Percentiles rank a stretch among this genome's conserved stretches.
phyloP scores from a whole-genome alignment of 1,139 yeast genomes.

The Scheffersomyces illinoinensis region DNA sequence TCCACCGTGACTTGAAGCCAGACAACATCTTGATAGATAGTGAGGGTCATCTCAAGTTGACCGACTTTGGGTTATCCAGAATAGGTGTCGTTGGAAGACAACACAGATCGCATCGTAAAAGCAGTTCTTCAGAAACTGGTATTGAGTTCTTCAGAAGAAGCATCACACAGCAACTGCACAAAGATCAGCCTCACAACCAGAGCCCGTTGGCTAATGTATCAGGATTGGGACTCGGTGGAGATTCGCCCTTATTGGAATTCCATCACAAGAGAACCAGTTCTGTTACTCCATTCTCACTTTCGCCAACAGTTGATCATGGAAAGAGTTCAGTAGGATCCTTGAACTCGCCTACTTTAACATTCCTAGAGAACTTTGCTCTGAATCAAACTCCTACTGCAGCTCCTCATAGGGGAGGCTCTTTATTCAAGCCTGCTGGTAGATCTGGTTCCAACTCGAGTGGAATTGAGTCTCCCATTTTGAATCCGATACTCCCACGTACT shows the following conservation, averaged over 20 bases:
- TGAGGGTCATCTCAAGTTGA: conserved; percentile 84
- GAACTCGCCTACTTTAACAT: conserved; percentile 15
- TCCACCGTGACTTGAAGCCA: conserved; percentile 94
- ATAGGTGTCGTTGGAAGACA: conserved; percentile 90
- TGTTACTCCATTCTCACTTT: conserved; percentile 51
- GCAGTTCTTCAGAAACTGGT: conserved; percentile 48
- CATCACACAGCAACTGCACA: conserved; percentile 18
- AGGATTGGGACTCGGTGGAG: conserved; percentile 16
- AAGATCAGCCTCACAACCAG: conserved; percentile 13
- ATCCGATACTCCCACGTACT: conserved; percentile 49
- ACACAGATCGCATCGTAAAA: conserved; percentile 36
- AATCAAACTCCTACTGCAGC: conserved; percentile 17
- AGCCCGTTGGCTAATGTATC: conserved; percentile 22
- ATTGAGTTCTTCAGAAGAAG: conserved; percentile 42
- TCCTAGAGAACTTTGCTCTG: conserved; percentile 11
- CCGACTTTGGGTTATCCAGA: conserved; percentile 92
- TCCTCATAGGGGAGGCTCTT: conserved; percentile 11
- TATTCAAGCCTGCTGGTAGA: conserved; percentile 16
- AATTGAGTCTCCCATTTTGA: conserved; percentile 49
- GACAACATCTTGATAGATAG: conserved; percentile 87
- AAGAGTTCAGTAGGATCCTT: conserved; percentile 15
- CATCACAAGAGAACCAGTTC: conserved; percentile 37
- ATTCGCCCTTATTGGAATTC: conserved; percentile 33
- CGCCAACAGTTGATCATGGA: conserved; percentile 43
- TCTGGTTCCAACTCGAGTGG: conserved; percentile 39